phyloP scores from a whole-genome alignment of 768 basidiomycete species.

The Xerocomellus intermedius region DNA sequence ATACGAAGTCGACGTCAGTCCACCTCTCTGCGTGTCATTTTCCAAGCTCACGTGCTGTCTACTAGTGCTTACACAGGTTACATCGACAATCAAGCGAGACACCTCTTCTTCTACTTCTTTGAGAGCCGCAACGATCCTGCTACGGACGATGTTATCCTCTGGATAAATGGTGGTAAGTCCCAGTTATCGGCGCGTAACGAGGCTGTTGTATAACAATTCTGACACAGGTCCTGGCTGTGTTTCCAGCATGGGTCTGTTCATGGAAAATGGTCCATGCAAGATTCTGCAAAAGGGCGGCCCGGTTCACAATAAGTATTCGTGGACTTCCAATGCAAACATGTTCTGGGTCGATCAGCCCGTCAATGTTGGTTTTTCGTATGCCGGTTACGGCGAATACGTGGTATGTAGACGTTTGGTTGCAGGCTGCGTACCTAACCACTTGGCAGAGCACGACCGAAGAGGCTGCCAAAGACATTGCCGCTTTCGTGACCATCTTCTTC shows the following conservation, averaged over 20 bases:
- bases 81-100: constrained; percentile 60
- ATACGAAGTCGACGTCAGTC: constrained; percentile 31
- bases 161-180: constrained; percentile 51
- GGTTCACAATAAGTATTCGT: constrained; percentile 41
- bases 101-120: constrained; percentile 73
- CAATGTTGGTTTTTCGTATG: constrained; percentile 41
- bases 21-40: not conserved
- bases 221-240: constrained; percentile 48
- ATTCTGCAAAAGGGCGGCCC: constrained; percentile 41
- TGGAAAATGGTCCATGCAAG: constrained; percentile 40
- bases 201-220: not conserved
- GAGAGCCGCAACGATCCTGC: constrained; percentile 58
- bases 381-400: constrained; percentile 39
- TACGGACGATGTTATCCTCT: constrained; percentile 56
- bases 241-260: constrained; percentile 60
- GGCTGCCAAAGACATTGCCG: constrained; percentile 62
- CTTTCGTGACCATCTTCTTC: constrained; percentile 69
- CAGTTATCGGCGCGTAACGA: not conserved
- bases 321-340: constrained; percentile 58
- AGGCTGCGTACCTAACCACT: not conserved
- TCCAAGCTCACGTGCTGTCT: not conserved
- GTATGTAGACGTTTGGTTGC: constrained; percentile 16
- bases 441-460: constrained; percentile 56
- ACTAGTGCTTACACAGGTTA: constrained; percentile 63
- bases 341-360: constrained; percentile 46